Conservation (phyloP, 768 basidiomycete genomes). For the Harrya chromipes region DNA sequence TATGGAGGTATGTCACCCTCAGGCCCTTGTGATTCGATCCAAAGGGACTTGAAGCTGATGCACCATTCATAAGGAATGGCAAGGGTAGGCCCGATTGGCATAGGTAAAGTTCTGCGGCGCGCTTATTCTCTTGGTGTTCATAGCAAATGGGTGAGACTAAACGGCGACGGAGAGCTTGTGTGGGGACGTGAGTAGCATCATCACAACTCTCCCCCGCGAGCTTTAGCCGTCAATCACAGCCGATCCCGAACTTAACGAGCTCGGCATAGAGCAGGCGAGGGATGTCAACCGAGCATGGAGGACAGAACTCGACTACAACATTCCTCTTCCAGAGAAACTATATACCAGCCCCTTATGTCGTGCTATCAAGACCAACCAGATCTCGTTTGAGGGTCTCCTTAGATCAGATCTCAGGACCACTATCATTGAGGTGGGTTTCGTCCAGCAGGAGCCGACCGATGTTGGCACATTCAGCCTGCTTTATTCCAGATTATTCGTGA, state of each 20-base stretch:
- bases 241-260: conserved; percentile 59
- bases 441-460: neutral
- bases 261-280: conserved; percentile 56
- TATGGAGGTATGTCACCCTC: conserved; percentile 30
- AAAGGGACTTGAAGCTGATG: neutral
- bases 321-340: conserved; percentile 53
- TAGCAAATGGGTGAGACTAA: conserved; percentile 53
- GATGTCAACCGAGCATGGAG: conserved; percentile 46
- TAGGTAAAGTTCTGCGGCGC: neutral
- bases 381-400: conserved; percentile 49
- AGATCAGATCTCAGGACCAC: conserved; percentile 32
- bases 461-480: neutral
- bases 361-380: conserved; percentile 53
- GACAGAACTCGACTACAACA: conserved; percentile 35
- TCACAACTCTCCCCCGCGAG: neutral
- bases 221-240: conserved; percentile 35
- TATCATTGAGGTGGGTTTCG: conserved; percentile 24
- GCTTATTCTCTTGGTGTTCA: neutral
- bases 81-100: conserved; percentile 41
- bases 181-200: conserved; percentile 68
- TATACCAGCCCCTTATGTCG: conserved; percentile 65
- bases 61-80: conserved; percentile 46
- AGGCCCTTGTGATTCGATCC: neutral
- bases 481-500: conserved; percentile 59
- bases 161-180: conserved; percentile 59